A percentile compares a stretch with the other conserved stretches of the same genome.
Evolutionary conservation across 106 monocot genomes (phyloP).

Genomic region (Cymbidium sinense): DNA sequence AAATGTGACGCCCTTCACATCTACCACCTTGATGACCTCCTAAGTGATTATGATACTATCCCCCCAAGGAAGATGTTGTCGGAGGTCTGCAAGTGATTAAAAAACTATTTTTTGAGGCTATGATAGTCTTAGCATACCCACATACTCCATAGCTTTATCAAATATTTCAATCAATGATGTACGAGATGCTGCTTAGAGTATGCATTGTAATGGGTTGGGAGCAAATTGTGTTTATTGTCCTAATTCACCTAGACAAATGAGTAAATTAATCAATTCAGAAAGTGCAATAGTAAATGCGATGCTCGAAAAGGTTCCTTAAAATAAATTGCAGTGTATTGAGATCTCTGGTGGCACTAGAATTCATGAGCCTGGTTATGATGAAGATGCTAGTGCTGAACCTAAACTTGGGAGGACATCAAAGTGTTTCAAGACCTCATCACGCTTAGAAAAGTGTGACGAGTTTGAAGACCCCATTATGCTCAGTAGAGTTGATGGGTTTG

Average conservation of each 20-base stretch:
- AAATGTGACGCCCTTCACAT: conserved; percentile 35
- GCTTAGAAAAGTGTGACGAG: too few relatives aligned
- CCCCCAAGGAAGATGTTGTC: conserved; percentile 24
- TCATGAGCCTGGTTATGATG: conserved; percentile 9
- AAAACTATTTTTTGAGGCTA: conserved; percentile 35
- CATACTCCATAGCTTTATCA: too few relatives aligned
- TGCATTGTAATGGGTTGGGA: conserved; percentile 27
- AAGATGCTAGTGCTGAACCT: not conserved
- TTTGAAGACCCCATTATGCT: too few relatives aligned
- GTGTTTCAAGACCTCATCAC: too few relatives aligned
- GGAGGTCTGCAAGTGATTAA: conserved; percentile 77
- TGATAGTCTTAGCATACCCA: too few relatives aligned
- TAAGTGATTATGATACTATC: conserved; percentile 26
- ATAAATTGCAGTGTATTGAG: conserved; percentile 36
- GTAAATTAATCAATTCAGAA: conserved; percentile 37
- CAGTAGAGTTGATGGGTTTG: too few relatives aligned
- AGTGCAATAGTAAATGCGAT: conserved; percentile 63
- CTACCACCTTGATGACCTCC: conserved; percentile 82
- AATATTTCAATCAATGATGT: too few relatives aligned
- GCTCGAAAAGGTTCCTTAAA: conserved; percentile 52
- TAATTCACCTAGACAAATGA: conserved; percentile 84
- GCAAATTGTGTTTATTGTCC: conserved; percentile 74
- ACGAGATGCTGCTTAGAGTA: too few relatives aligned
- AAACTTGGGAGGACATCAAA: too few relatives aligned
- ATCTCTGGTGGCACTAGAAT: not conserved